phyloP scores from a whole-genome alignment of 176 grass and related monocot species.

The Olyra latifolia region DNA sequence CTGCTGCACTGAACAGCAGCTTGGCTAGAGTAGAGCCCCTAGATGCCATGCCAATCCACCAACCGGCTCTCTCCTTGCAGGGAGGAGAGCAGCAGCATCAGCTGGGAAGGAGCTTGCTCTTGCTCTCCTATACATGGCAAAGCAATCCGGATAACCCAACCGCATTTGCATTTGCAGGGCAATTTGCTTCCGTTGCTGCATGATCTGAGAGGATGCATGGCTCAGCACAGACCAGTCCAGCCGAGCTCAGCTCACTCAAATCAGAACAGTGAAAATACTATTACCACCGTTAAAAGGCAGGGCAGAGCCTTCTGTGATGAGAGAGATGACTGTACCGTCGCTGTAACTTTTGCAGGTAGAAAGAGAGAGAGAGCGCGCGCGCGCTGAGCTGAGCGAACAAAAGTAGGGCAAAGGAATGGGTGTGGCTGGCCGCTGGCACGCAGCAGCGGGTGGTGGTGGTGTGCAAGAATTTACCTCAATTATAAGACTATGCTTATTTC shows the following conservation, averaged over 20 bases:
- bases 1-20: neutral
- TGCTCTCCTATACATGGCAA: slow-evolving; percentile 53
- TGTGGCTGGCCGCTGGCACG: neutral
- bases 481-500: slow-evolving; percentile 36
- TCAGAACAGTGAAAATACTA: slow-evolving; percentile 1
- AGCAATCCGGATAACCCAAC: slow-evolving; percentile 46
- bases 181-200: neutral
- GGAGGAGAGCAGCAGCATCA: neutral
- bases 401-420: neutral
- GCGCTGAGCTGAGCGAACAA: too few species aligned
- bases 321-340: neutral
- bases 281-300: slow-evolving; percentile 41
- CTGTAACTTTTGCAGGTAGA: slow-evolving; percentile 22
- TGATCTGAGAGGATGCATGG: neutral
- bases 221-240: too few species aligned
- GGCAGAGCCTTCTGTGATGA: neutral
- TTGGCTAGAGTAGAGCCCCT: neutral
- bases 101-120: neutral
- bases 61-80: neutral
- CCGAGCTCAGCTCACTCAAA: too few species aligned
- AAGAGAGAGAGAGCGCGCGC: neutral
- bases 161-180: slow-evolving; percentile 13
- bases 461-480: slow-evolving; percentile 2
- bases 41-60: neutral
- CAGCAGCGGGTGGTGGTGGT: neutral